phyloP scores from a whole-genome alignment of 2,329 filamentous ascomycete genomes.

The Colletotrichum eleusines region DNA sequence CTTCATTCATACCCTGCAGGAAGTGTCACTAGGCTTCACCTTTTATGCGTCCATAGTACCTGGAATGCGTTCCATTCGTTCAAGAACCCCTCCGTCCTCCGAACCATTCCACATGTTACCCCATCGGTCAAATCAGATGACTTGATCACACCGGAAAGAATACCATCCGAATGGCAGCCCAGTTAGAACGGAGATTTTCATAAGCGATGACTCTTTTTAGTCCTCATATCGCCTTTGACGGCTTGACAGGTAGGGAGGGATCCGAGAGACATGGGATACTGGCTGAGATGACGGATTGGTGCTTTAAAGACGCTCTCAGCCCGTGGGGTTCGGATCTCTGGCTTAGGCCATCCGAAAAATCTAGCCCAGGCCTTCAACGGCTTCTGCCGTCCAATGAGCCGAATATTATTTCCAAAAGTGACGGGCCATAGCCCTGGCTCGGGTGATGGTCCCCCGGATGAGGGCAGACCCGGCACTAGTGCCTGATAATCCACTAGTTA shows the following conservation, averaged over 20 bases:
- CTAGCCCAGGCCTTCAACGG: constrained; percentile 7
- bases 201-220: neutral
- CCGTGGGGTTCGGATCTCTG: constrained; percentile 8
- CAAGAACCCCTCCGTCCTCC: neutral
- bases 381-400: constrained; percentile 18
- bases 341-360: constrained; percentile 16
- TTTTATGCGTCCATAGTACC: neutral
- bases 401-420: neutral
- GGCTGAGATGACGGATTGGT: neutral
- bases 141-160: neutral
- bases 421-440: constrained; percentile 1
- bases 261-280: constrained; percentile 22
- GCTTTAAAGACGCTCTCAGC: neutral
- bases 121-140: neutral
- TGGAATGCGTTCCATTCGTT: neutral
- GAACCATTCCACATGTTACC: neutral
- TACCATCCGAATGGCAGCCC: neutral
- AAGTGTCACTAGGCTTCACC: neutral
- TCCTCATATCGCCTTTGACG: neutral
- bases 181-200: neutral
- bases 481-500: constrained; percentile 16
- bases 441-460: constrained; percentile 25
- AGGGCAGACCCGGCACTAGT: constrained; percentile 29
- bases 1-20: neutral
- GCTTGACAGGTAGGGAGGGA: neutral